These are phyloP conservation scores for Durio zibethinus DNA, from an alignment of 345 rosid species.

Conservation along the genomic window DNA sequence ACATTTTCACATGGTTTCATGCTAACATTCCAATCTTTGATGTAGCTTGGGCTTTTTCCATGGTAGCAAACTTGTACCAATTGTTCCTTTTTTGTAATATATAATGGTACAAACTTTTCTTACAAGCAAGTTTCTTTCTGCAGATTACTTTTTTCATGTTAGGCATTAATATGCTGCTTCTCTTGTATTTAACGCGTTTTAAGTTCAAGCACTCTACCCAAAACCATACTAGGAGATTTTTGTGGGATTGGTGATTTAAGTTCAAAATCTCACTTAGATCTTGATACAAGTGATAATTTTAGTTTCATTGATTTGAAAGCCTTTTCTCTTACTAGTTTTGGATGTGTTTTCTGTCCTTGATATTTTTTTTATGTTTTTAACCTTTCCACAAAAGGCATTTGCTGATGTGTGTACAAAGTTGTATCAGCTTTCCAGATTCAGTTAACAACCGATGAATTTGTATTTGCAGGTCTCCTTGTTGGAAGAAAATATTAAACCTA, in stretches of 20 bases:
- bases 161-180: neutral
- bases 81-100: neutral
- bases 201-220: neutral
- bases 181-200: neutral
- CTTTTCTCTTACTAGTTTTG: neutral
- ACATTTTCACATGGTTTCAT: neutral
- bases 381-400: neutral
- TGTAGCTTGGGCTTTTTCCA: neutral
- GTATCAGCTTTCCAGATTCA: neutral
- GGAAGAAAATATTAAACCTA: slow-evolving; percentile 80
- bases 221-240: neutral
- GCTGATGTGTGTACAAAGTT: neutral
- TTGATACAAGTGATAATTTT: neutral
- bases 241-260: neutral
- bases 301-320: neutral
- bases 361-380: neutral
- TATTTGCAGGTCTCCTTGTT: slow-evolving; percentile 71
- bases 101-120: neutral
- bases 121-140: neutral
- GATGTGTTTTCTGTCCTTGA: neutral
- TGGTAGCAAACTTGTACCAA: neutral
- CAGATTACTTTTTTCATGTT: neutral
- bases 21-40: neutral
- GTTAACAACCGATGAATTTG: neutral
- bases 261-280: neutral